phyloP scores from a whole-genome alignment of 2,329 filamentous ascomycete genomes.

The Paramyrothecium roridum region DNA sequence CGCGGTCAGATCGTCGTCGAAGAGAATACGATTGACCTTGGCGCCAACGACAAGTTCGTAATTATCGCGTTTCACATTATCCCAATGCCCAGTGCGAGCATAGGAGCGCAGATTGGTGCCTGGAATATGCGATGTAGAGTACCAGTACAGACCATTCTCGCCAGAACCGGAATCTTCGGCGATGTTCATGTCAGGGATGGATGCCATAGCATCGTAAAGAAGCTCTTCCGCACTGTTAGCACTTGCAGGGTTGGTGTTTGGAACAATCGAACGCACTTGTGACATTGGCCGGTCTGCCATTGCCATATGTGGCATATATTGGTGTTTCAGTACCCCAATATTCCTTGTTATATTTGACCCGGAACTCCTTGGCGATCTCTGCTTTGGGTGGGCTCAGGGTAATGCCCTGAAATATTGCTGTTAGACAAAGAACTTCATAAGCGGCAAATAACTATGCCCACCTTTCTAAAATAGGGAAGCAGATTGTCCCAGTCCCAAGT shows the following conservation, averaged over 20 bases:
- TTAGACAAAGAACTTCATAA: background rate
- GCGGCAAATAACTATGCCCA: constrained; percentile 2
- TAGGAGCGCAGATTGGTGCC: constrained; percentile 15
- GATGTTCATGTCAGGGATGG: constrained; percentile 19
- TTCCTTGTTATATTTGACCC: constrained; percentile 14
- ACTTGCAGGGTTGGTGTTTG: background rate
- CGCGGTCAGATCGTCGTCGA: constrained; percentile 16
- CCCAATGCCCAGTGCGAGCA: constrained; percentile 20
- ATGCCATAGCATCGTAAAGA: constrained; percentile 19
- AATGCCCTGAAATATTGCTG: constrained; percentile 8
- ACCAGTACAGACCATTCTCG: constrained; percentile 22
- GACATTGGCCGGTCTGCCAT: constrained; percentile 7
- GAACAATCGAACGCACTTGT: constrained; percentile 7
- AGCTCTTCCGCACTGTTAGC: constrained; percentile 5
- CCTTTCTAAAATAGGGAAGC: constrained; percentile 42
- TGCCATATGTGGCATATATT: constrained; percentile 12
- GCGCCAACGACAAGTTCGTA: constrained; percentile 19
- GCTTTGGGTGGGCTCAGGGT: constrained; percentile 13
- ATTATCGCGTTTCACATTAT: constrained; percentile 16
- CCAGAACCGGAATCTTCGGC: constrained; percentile 18
- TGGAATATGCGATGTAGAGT: constrained; percentile 18
- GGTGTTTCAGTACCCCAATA: constrained; percentile 14
- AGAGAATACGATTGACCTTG: constrained; percentile 16
- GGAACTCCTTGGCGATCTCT: constrained; percentile 10
- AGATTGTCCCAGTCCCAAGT: constrained; percentile 31